Percentiles rank a stretch among this genome's conserved stretches.
Conservation (phyloP, 352 stramenopile genomes). For the Globisporangium nagaii region DNA sequence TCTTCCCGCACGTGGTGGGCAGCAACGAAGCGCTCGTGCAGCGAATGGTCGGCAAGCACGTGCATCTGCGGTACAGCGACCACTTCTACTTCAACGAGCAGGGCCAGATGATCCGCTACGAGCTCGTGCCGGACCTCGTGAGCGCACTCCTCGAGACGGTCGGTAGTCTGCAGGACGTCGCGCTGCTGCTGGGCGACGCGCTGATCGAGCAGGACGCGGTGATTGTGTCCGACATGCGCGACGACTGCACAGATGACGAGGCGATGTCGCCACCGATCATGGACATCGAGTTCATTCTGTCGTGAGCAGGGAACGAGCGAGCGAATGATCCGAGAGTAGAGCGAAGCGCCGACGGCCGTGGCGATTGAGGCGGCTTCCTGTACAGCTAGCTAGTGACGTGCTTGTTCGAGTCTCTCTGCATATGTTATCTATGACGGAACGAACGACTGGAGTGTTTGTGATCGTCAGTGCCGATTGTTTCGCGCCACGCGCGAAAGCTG, state of each 20-base stretch:
- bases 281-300: slow-evolving; percentile 23
- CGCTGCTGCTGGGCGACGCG: slow-evolving; percentile 26
- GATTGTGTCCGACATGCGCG: slow-evolving; percentile 11
- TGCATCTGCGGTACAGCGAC: slow-evolving; percentile 33
- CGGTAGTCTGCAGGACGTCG: slow-evolving; percentile 26
- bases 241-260: background rate
- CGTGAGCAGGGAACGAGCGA: background rate
- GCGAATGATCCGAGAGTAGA: background rate
- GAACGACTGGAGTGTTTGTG: no score
- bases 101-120: slow-evolving; percentile 22
- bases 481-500: no score
- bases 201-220: slow-evolving; percentile 24
- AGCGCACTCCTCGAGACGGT: slow-evolving; percentile 30
- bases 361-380: no score
- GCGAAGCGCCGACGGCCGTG: no score
- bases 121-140: slow-evolving; percentile 32
- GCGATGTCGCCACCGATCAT: slow-evolving; percentile 7
- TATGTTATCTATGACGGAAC: no score
- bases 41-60: slow-evolving; percentile 34
- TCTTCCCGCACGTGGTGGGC: slow-evolving; percentile 34
- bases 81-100: slow-evolving; percentile 34
- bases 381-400: no score
- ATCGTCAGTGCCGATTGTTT: no score
- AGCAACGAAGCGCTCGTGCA: slow-evolving; percentile 33
- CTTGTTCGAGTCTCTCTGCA: no score